Base-by-base conservation (phyloP, 2,329 filamentous ascomycete genomes). In the Bertia moriformis region DNA sequence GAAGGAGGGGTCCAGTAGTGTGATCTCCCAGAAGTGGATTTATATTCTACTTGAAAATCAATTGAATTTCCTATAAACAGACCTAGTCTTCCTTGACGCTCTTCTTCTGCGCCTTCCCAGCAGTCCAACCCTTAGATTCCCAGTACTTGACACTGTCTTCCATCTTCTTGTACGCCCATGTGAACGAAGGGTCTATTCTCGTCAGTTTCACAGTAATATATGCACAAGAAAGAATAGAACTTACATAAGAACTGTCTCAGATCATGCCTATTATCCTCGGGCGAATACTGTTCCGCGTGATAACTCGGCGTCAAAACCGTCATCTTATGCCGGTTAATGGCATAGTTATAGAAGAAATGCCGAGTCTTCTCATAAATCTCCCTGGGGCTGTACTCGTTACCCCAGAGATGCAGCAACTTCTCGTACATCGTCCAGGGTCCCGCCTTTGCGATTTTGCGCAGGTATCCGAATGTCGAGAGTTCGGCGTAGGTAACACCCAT, bases 251-350 rank as follows among this genome's bases (percentile, higher is more conserved):
- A 64, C 2, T 60, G 61, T 7, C 62, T 50, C 35, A 62, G 43
- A 42, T 62, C 59, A 36, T 49, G 51, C 4, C 59, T 46, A 43
- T 64, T 60, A 48, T 65, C 62, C 39, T 66, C 62, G 2, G 61
- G 60, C 40, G 57, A 59, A 41, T 57, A 56, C 15, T 53, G 47
- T 36, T 53, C 56, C 4, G 57, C 42, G 44, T 78, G 74, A 29
- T 74, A 60, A 3, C 65, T 63, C 0, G 73, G 73, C 1, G 73
- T 78, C 38, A 75, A 54, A 5, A 71, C 66, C 1, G 72, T 77
- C 53, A 69, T 67, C 56, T 82, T 82, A 52, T 81, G 76, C 7
- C 77, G 58, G 49, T 81, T 81, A 46, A 79, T 72, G 0, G 67
- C 61, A 49, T 78, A 74, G 47, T 66, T 70, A 19, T 52, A 51